Evolutionary conservation across 1,284 basidiomycete species (phyloP), one percentile per base, ranked within the genome.

Genomic region (Phaffia rhodozyma): DNA sequence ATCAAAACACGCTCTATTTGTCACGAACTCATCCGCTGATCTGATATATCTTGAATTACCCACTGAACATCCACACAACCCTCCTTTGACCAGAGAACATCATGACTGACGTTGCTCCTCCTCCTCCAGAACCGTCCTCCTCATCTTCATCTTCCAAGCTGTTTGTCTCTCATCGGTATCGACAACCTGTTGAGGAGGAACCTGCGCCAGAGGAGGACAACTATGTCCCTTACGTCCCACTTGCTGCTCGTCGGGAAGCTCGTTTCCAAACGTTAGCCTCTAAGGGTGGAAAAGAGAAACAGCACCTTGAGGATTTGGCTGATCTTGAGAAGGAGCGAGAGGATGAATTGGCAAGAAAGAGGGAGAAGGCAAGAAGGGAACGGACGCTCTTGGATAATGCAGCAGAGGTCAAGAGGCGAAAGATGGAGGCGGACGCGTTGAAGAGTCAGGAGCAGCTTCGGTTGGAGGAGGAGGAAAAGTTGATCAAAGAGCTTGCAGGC

Each of bases 401-500:
- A 0, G 91, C 94, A 75, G 91, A 96, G 72, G 91, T 97, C 29
- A 90, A 93, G 73, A 81, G 81, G 43, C 80, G 80, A 71, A 89
- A 85, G 75, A 89, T 86, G 16, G 79, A 79, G 59, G 87, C 92
- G 78, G 91, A 94, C 76, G 83, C 89, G 1, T 82, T 85, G 73
- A 96, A 96, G 78, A 86, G 86, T 1, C 86, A 83, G 5, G 82
- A 82, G 9, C 86, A 98, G 74, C 87, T 86, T 72, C 84, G 82
- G 13, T 86, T 87, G 55, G 96, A 97, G 74, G 85, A 82, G 61
- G 94, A 98, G 73, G 88, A 86, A 9, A 86, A 88, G 70, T 88
- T 98, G 63, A 77, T 98, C 5, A 87, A 88, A 59, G 92, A 93
- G 16, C 91, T 97, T 71, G 89, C 90, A 50, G 88, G 88, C 66